Base-by-base conservation (phyloP, 805 yeast genomes). In the Saccharomycopsis sp. region DNA sequence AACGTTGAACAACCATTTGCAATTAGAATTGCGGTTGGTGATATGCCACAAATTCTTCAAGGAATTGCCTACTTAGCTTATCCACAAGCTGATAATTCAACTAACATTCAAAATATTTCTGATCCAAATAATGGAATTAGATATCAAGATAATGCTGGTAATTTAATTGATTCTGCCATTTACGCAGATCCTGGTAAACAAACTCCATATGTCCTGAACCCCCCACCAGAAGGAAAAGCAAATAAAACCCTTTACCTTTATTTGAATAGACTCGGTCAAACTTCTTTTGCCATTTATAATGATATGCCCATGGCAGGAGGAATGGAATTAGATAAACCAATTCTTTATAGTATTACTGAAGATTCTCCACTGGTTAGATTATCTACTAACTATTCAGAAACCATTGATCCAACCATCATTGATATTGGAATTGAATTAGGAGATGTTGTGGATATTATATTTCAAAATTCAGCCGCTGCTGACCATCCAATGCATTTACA, bases 401-500 rank as follows among this genome's bases (percentile, higher is more conserved):
- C n/a, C n/a, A n/a, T n/a, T n/a, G n/a, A n/a, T n/a, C n/a, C n/a
- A n/a, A n/a, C n/a, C n/a, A n/a, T n/a, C n/a, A n/a, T n/a, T n/a
- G n/a, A n/a, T n/a, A n/a, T n/a, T n/a, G n/a, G n/a, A n/a, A n/a
- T n/a, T n/a, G n/a, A n/a, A n/a, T n/a, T n/a, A n/a, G 63, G 64
- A 4, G 60, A 61, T 34, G 47, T 52, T 3, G 57, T 59, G 21
- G 65, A 61, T 39, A 46, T 61, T 30, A 51, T 60, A 15, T 41
- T 61, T 40, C 52, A 60, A 45, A 60, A 59, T 40, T 49, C 46
- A 41, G 47, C 52, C 20, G 42, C 46, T 20, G 55, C 57, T 38
- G 56, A 54, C 39, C 65, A 61, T 43, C 65, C 65, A 6, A 50
- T 59, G 26, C 65, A 61, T 39, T 42, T 61, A 12, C 65, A 61